Evolutionary conservation across 768 basidiomycete genomes (phyloP).

Genomic region (Serendipita indica): DNA sequence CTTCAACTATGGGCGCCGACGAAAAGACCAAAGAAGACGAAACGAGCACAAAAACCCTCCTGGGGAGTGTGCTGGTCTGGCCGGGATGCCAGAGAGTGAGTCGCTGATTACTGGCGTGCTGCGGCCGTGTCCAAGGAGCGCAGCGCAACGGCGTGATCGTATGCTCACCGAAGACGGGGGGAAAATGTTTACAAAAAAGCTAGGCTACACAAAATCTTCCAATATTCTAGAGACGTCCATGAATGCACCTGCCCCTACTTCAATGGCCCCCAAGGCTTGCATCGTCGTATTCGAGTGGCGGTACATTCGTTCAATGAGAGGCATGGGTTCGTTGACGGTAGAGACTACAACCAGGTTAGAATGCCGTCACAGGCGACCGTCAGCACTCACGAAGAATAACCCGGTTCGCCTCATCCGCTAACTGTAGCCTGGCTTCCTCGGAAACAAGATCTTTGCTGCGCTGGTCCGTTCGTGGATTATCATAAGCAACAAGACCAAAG

Average conservation of each 20-base stretch:
- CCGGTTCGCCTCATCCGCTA: constrained; percentile 67
- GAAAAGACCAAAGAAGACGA: not conserved
- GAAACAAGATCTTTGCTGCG: constrained; percentile 3
- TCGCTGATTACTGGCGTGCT: too few relatives aligned
- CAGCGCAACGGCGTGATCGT: too few relatives aligned
- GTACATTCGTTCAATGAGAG: constrained; percentile 56
- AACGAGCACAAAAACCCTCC: not conserved
- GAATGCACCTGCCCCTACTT: constrained; percentile 65
- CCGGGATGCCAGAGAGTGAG: too few relatives aligned
- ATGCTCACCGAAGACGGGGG: not conserved
- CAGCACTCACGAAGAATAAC: constrained; percentile 70
- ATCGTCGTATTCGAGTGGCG: constrained; percentile 58
- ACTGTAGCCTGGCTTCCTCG: constrained; percentile 42
- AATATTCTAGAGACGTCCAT: constrained; percentile 32
- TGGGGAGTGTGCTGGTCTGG: too few relatives aligned
- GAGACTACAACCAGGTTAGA: constrained; percentile 37
- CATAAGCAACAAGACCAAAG: constrained; percentile 66
- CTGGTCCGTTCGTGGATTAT: constrained; percentile 52
- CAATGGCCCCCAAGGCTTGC: constrained; percentile 53
- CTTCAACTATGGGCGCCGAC: not conserved
- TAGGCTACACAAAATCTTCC: constrained; percentile 2
- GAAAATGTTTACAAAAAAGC: not conserved
- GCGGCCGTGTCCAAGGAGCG: too few relatives aligned
- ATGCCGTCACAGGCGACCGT: not conserved
- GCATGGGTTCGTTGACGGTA: constrained; percentile 55